Evolutionary conservation across 2,329 filamentous ascomycete genomes (phyloP).

Genomic region (Akanthomyces muscarius): DNA sequence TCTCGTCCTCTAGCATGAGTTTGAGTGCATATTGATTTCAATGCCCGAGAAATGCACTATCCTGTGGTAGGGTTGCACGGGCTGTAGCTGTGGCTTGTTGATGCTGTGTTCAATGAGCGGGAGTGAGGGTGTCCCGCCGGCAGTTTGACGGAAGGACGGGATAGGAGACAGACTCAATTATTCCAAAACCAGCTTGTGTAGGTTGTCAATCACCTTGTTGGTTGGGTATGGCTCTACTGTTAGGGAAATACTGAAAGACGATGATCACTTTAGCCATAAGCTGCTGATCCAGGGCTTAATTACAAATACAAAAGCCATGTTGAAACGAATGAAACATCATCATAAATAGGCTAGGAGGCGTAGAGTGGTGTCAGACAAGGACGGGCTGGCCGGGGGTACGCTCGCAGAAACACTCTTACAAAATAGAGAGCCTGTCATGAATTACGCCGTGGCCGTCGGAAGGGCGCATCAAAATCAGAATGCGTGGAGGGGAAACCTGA

Average conservation of each 20-base stretch:
- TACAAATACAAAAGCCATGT: constrained; percentile 3
- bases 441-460: constrained; percentile 5
- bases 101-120: background rate
- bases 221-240: no score
- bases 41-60: background rate
- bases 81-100: background rate
- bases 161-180: background rate
- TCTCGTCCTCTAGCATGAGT: background rate
- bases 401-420: background rate
- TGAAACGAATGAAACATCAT: constrained; percentile 3
- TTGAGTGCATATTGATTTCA: background rate
- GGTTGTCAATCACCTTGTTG: no score
- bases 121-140: background rate
- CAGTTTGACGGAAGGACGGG: background rate
- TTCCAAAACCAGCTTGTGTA: background rate
- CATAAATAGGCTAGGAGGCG: background rate
- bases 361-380: background rate
- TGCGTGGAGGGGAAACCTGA: background rate
- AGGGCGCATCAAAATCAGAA: background rate
- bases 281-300: background rate
- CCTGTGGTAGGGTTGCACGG: background rate
- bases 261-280: background rate
- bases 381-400: background rate
- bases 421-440: background rate
- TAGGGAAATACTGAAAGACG: background rate